Evolutionary conservation across 2,329 filamentous ascomycete species (phyloP), one percentile per base, ranked within the genome.

Genomic region (Cercospora nicotianae): DNA sequence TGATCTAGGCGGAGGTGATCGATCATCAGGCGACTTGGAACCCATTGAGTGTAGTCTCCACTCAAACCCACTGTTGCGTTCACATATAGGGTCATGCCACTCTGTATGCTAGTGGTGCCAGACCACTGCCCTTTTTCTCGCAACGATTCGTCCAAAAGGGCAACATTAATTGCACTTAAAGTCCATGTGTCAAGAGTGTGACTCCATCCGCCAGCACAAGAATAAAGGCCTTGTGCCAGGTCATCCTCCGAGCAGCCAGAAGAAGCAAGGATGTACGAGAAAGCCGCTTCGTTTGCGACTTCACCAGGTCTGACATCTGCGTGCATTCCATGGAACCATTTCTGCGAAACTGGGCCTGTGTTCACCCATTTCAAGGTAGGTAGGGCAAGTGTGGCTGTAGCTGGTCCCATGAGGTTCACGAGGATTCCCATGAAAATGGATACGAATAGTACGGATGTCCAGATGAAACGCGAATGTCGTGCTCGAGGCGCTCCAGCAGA

Each of bases 291-390:
- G 5, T 16, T 39, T 5, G 5, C 1, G 2, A 1, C 13, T 16
- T 16, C 33, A 0, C 33, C 33, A 13, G 33, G 33, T 4, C 33
- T 39, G 13, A 6, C 0, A 16, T 6, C 4, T 7, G 33, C 16
- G 13, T 39, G 0, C 1, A 39, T 39, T 13, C 36, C 13, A 5
- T 39, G 5, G 3, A n/a, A 39, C 16, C 16, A 39, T 0, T 6
- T 1, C 1, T n/a, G 13, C 5, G 16, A 5, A 1, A n/a, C 2
- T 2, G 16, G 16, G 2, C 5, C 0, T 39, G 36, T 39, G 6
- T n/a, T 8, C 5, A 39, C 16, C 36, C 36, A 42, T 3, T 42
- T n/a, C 16, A 42, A 3, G 3, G 36, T 8, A n/a, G 36, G 36
- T 3, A 42, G 16, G 7, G 9, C 6, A 3, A 42, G 36, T 2